A percentile compares a stretch with the other conserved stretches of the same genome.
Evolutionary conservation across 768 basidiomycete genomes (phyloP).

Genomic region (Boletellus ananiceps): DNA sequence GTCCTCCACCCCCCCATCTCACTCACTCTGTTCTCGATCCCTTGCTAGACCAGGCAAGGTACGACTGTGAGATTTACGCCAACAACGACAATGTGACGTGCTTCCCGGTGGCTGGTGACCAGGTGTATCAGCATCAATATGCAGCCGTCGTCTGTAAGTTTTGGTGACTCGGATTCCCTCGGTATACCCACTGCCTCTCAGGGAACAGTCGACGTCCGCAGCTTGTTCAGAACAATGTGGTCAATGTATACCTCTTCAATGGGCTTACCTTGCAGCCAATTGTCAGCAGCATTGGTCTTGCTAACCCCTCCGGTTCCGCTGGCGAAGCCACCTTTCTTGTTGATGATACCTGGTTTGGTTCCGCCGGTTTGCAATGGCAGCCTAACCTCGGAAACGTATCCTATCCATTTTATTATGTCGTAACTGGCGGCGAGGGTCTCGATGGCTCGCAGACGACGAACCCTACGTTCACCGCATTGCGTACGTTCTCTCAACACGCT

Average conservation of each 20-base stretch:
- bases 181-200: constrained; percentile 29
- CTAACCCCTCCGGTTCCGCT: constrained; percentile 51
- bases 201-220: constrained; percentile 75
- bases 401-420: constrained; percentile 75
- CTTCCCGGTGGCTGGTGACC: constrained; percentile 54
- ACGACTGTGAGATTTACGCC: constrained; percentile 49
- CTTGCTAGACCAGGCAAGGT: constrained; percentile 36
- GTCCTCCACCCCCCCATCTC: constrained; percentile 5
- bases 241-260: constrained; percentile 76
- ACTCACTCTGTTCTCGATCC: constrained; percentile 10
- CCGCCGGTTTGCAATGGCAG: constrained; percentile 43
- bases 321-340: constrained; percentile 52
- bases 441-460: constrained; percentile 61
- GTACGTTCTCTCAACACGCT: constrained; percentile 47
- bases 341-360: constrained; percentile 74
- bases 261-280: constrained; percentile 56
- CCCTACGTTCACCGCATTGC: constrained; percentile 73
- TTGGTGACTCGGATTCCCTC: constrained; percentile 4
- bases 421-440: constrained; percentile 51
- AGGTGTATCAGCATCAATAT: constrained; percentile 70
- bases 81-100: constrained; percentile 77
- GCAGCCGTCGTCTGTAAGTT: constrained; percentile 77
- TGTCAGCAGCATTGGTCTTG: constrained; percentile 43
- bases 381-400: constrained; percentile 44
- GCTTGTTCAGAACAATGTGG: constrained; percentile 54